A percentile compares a stretch with the other conserved stretches of the same genome.
Conservation (phyloP, 2,329 filamentous ascomycete genomes). For the Microdochium trichocladiopsis region DNA sequence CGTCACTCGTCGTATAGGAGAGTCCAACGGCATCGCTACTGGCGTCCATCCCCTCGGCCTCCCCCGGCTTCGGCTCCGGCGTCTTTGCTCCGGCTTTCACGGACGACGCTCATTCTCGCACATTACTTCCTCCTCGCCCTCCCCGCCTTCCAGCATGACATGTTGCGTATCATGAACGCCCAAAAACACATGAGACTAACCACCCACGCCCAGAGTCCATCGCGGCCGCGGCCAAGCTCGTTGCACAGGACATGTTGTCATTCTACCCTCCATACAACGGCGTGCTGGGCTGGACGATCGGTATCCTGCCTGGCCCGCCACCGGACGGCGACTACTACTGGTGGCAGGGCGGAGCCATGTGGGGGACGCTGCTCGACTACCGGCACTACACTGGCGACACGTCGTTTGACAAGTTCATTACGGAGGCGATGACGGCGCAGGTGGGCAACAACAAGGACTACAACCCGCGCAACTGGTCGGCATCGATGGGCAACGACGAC, state of each 20-base stretch:
- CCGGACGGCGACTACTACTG: slow-evolving; percentile 26
- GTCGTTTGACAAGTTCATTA: slow-evolving; percentile 41
- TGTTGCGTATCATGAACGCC: no score
- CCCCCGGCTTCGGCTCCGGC: no score
- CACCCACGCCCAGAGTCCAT: slow-evolving; percentile 4
- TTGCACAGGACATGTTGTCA: slow-evolving; percentile 20
- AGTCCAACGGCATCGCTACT: no score
- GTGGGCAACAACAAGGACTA: slow-evolving; percentile 38
- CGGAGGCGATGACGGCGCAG: slow-evolving; percentile 17
- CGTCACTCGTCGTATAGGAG: no score
- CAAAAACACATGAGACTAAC: neutral
- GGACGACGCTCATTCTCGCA: no score
- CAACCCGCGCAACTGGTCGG: slow-evolving; percentile 38
- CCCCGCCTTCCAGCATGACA: no score
- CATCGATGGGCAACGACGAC: slow-evolving; percentile 48
- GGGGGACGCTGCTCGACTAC: slow-evolving; percentile 29
- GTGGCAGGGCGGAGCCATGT: slow-evolving; percentile 22
- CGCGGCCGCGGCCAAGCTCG: slow-evolving; percentile 1
- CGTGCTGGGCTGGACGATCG: slow-evolving; percentile 17
- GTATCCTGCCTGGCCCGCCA: slow-evolving; percentile 21
- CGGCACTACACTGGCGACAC: slow-evolving; percentile 34
- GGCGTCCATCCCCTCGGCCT: no score
- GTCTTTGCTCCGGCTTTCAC: no score
- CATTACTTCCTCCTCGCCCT: no score
- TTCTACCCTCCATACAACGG: slow-evolving; percentile 19